phyloP scores from a whole-genome alignment of 306 rosid species.

The Castanea mollissima region DNA sequence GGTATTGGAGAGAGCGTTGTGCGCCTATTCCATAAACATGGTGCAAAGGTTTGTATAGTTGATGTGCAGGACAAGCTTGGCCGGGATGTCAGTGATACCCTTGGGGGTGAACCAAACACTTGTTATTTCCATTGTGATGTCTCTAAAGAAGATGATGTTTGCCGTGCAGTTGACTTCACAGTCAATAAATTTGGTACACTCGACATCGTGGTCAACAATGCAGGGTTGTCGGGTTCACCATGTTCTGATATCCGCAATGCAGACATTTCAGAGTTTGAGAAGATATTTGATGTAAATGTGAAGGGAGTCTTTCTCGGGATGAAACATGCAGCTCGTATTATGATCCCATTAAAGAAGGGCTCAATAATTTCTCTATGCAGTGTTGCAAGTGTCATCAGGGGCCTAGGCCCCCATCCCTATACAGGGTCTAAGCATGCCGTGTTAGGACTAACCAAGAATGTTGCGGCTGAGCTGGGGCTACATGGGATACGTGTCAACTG shows the following conservation, averaged over 20 bases:
- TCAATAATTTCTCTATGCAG: constrained; percentile 69
- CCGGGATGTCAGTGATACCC: constrained; percentile 45
- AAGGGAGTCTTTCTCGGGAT: constrained; percentile 86
- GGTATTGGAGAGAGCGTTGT: constrained; percentile 89
- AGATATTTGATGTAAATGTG: constrained; percentile 61
- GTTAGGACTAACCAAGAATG: constrained; percentile 69
- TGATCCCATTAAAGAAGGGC: constrained; percentile 75
- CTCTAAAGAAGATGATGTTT: constrained; percentile 54
- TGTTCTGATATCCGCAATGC: constrained; percentile 61
- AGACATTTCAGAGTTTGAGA: constrained; percentile 65
- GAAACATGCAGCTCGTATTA: constrained; percentile 71
- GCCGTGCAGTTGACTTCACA: constrained; percentile 51
- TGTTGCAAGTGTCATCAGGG: constrained; percentile 50
- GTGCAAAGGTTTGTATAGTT: constrained; percentile 77
- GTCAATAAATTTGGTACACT: constrained; percentile 64
- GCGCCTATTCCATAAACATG: constrained; percentile 64
- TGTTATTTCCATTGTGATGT: constrained; percentile 65
- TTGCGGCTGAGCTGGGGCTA: constrained; percentile 82
- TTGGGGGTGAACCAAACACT: constrained; percentile 34
- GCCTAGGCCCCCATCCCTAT: constrained; percentile 65
- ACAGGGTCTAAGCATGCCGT: constrained; percentile 82
- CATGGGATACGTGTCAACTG: constrained; percentile 61
- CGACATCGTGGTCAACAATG: constrained; percentile 85
- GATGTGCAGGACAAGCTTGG: constrained; percentile 78
- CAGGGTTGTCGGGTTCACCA: constrained; percentile 73